phyloP scores from a whole-genome alignment of 331 rosid species.

The Quercus tomentella region DNA sequence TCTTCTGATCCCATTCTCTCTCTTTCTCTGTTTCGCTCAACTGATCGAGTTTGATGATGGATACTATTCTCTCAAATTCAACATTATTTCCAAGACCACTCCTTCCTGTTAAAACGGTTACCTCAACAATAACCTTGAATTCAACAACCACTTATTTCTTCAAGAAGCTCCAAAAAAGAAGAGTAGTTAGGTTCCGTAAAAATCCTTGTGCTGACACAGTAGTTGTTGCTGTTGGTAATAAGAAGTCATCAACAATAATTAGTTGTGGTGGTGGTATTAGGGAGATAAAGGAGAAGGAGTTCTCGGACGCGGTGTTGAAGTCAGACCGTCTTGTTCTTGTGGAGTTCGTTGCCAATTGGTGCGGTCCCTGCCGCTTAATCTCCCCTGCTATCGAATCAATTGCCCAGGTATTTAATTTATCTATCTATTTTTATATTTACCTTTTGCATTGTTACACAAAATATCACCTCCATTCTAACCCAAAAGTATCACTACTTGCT shows the following conservation, averaged over 20 bases:
- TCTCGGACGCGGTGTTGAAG: slow-evolving; percentile 51
- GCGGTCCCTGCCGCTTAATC: slow-evolving; percentile 89
- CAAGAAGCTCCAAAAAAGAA: slow-evolving; percentile 11
- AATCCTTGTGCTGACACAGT: no score
- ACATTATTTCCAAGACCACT: slow-evolving; percentile 20
- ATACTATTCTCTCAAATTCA: slow-evolving; percentile 35
- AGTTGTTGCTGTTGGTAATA: no score
- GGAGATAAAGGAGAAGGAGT: slow-evolving; percentile 64
- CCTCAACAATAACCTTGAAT: slow-evolving; percentile 13
- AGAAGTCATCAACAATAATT: no score
- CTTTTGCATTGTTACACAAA: no score
- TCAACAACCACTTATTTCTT: slow-evolving; percentile 12
- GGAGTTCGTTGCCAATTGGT: slow-evolving; percentile 88
- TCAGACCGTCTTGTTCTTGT: slow-evolving; percentile 78
- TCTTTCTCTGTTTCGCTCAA: neutral
- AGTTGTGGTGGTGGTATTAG: slow-evolving; percentile 34
- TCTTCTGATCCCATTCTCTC: neutral
- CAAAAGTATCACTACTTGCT: no score
- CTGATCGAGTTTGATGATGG: slow-evolving; percentile 29
- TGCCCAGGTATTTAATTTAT: slow-evolving; percentile 46
- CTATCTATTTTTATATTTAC: no score
- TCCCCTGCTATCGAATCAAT: slow-evolving; percentile 64
- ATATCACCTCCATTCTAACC: no score
- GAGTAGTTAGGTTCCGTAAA: neutral
- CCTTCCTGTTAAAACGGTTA: slow-evolving; percentile 25